Base-by-base conservation (phyloP, 2,329 filamentous ascomycete genomes). In the Keithomyces neogunnii region DNA sequence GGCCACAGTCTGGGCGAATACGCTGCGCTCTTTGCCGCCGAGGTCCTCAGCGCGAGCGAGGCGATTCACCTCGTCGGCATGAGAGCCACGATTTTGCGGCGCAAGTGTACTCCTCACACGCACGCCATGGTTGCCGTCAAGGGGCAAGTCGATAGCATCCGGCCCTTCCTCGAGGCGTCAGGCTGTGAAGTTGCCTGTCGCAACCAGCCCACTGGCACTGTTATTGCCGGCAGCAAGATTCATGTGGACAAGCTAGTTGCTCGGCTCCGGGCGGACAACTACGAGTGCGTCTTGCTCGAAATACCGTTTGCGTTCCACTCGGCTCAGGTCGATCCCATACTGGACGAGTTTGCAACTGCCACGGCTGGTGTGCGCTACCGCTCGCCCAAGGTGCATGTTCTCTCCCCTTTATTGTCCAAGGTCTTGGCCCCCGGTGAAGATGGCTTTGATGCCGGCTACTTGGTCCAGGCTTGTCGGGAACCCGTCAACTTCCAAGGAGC, bases 1-100 rank as follows among this genome's bases (percentile, higher is more conserved):
- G 80, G 80, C 19, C 80, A 82, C 65, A 87, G 83, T 58, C 70
- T 89, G 31, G 86, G 86, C 49, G 85, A 89, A 65, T 89, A 88
- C 59, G 84, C 86, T 38, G 85, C 86, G 40, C 77, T 89, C 9
- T 77, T 86, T 59, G 75, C 83, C 40, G 83, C 86, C 49, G 86
- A 85, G 47, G 84, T 89, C 13, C 71, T 89, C 32, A 86, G 84
- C 19, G 82, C 80, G 26, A 80, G 80, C 58, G 86, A 89, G 62
- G 81, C 85, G 61, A 78, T 92, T 51, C 84, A 83, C 56, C 73
- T 91, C 1, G 85, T 90, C 26, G 86, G 86, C 39, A 66, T 72
- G 49, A 79, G 88, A 56, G 86, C 86, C 13, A 71, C 78, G 61
- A 72, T 89, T 13, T 72, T 90, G 3, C 76, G 82, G 44, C 71